Conservation (phyloP, 169 alveolate genomes). For the Cytauxzoon felis region DNA sequence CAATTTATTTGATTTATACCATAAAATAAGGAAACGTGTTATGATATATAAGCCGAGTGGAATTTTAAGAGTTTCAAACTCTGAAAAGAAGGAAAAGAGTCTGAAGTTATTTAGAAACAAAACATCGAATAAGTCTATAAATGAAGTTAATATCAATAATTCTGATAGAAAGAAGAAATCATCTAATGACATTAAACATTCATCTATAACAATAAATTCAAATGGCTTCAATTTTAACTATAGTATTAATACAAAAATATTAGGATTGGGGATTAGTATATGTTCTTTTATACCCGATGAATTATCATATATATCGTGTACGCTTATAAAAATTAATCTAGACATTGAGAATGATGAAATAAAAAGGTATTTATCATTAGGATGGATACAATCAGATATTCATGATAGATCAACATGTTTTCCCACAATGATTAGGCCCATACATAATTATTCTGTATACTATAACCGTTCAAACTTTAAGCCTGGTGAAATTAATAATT, state of each 20-base stretch:
- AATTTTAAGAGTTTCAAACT: too few relatives aligned
- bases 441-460: constrained; percentile 25
- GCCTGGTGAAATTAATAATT: too few relatives aligned
- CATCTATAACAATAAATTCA: too few relatives aligned
- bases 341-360: constrained; percentile 35
- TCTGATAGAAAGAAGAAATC: too few relatives aligned
- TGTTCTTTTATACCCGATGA: constrained; percentile 44
- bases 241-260: constrained; percentile 16
- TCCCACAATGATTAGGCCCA: constrained; percentile 54
- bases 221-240: constrained; percentile 23
- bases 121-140: too few relatives aligned
- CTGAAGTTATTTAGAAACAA: too few relatives aligned
- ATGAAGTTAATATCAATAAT: too few relatives aligned
- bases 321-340: constrained; percentile 25
- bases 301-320: constrained; percentile 38
- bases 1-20: too few relatives aligned
- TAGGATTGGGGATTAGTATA: constrained; percentile 48
- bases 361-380: constrained; percentile 23
- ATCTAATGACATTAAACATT: too few relatives aligned
- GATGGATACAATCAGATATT: constrained; percentile 62
- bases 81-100: too few relatives aligned
- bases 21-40: too few relatives aligned
- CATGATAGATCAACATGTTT: constrained; percentile 52
- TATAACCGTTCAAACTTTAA: constrained; percentile 1
- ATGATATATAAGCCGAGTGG: too few relatives aligned